These are phyloP conservation scores for Phytopythium kandeliae DNA, from an alignment of 352 stramenopile genomes.

Conservation along the genomic window DNA sequence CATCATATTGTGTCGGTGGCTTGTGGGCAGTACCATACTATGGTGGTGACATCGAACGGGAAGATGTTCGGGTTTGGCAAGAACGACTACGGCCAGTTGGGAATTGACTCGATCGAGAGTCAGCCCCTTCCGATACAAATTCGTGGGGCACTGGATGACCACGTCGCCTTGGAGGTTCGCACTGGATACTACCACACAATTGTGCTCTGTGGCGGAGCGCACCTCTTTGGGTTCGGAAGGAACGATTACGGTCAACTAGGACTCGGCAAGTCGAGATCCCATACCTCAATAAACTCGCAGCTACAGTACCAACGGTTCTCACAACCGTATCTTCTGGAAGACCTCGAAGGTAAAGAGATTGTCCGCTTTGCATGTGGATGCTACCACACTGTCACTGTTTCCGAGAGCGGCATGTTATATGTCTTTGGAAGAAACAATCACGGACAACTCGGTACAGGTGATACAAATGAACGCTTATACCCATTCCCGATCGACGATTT, in stretches of 20 bases:
- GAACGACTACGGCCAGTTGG: conserved; percentile 93
- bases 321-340: conserved; percentile 46
- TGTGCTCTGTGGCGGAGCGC: conserved; percentile 55
- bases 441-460: conserved; percentile 89
- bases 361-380: conserved; percentile 84
- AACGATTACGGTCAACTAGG: conserved; percentile 95
- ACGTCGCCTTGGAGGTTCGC: conserved; percentile 70
- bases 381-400: conserved; percentile 88
- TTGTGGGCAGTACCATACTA: conserved; percentile 91
- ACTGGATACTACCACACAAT: conserved; percentile 93
- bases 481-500: conserved; percentile 89
- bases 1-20: conserved; percentile 69
- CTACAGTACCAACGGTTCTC: conserved; percentile 71
- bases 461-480: conserved; percentile 83
- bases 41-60: conserved; percentile 62
- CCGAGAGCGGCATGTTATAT: conserved; percentile 87
- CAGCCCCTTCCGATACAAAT: conserved; percentile 55
- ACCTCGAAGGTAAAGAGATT: conserved; percentile 83
- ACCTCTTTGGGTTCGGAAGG: conserved; percentile 84
- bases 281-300: conserved; percentile 37
- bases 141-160: conserved; percentile 46
- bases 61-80: conserved; percentile 87
- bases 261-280: conserved; percentile 42
- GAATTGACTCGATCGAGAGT: conserved; percentile 69
- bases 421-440: conserved; percentile 95